Evolutionary conservation across 1,284 basidiomycete species (phyloP).

Genomic region (Ustilago tritici): DNA sequence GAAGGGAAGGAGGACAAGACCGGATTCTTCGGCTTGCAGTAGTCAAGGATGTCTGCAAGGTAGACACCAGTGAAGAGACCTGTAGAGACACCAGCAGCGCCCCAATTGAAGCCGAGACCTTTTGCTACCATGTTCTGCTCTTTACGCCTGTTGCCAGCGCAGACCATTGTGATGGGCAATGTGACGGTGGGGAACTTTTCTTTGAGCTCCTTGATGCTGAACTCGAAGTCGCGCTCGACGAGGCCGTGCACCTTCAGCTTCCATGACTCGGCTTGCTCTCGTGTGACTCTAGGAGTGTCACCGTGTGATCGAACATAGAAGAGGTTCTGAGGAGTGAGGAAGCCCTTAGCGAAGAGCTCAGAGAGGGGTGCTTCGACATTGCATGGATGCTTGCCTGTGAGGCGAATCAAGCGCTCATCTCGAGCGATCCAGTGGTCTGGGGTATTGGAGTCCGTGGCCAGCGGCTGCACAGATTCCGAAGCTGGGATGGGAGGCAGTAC

Average conservation of each 20-base stretch:
- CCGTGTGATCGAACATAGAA: conserved; percentile 80
- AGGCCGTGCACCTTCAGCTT: conserved; percentile 73
- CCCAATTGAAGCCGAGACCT: conserved; percentile 75
- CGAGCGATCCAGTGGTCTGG: conserved; percentile 63
- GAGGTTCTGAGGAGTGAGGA: conserved; percentile 77
- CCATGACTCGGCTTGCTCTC: conserved; percentile 72
- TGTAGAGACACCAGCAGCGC: conserved; percentile 73
- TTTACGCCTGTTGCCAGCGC: conserved; percentile 78
- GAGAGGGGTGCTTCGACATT: conserved; percentile 75
- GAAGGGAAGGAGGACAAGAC: conserved; percentile 56
- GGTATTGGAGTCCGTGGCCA: conserved; percentile 56
- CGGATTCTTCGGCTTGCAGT: conserved; percentile 71
- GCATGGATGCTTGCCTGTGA: conserved; percentile 74
- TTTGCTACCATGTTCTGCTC: conserved; percentile 79
- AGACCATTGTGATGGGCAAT: conserved; percentile 77
- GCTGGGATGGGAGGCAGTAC: conserved; percentile 48
- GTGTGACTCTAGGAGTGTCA: conserved; percentile 74
- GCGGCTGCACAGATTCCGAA: conserved; percentile 39
- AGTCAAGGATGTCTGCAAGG: conserved; percentile 75
- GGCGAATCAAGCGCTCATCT: conserved; percentile 58
- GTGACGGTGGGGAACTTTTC: conserved; percentile 74
- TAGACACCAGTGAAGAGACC: conserved; percentile 79
- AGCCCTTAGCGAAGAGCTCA: conserved; percentile 74
- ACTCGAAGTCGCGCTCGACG: conserved; percentile 50
- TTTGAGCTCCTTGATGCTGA: conserved; percentile 70